phyloP scores from a whole-genome alignment of 2,329 filamentous ascomycete species.

The Dryadomyces quercivorus region DNA sequence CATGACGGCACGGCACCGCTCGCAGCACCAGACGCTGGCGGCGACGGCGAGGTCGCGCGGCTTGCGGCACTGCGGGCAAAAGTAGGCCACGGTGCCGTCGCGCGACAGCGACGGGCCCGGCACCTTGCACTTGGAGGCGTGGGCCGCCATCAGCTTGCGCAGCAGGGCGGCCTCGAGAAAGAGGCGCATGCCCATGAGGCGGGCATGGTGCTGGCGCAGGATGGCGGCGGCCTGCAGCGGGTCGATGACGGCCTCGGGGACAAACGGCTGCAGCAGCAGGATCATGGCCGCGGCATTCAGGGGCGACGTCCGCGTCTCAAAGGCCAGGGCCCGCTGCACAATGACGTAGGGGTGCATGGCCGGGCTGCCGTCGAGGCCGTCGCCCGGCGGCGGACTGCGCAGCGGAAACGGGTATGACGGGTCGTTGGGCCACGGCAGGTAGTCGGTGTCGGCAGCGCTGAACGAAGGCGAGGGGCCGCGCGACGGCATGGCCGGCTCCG shows the following conservation, averaged over 20 bases:
- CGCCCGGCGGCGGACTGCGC: not conserved
- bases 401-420: conserved; percentile 38
- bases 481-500: not conserved
- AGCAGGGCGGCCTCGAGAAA: conserved; percentile 49
- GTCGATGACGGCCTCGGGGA: conserved; percentile 43
- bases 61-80: conserved; percentile 44
- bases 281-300: conserved; percentile 50
- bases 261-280: conserved; percentile 44
- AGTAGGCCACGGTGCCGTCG: conserved; percentile 38
- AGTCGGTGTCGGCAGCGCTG: conserved; percentile 28
- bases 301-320: conserved; percentile 42
- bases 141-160: conserved; percentile 39
- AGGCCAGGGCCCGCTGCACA: conserved; percentile 39
- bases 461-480: too few relatives aligned
- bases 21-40: conserved; percentile 42
- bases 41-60: conserved; percentile 28
- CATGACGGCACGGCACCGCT: conserved; percentile 39
- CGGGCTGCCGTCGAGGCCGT: conserved; percentile 9
- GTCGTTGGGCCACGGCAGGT: conserved; percentile 45
- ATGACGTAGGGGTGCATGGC: conserved; percentile 45
- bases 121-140: conserved; percentile 39
- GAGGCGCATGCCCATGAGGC: conserved; percentile 45
- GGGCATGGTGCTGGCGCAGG: conserved; percentile 45
- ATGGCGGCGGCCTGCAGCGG: conserved; percentile 41
- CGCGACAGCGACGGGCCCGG: conserved; percentile 26